phyloP scores from a whole-genome alignment of 179 eudicot genomes.

The Actinidia polygama region DNA sequence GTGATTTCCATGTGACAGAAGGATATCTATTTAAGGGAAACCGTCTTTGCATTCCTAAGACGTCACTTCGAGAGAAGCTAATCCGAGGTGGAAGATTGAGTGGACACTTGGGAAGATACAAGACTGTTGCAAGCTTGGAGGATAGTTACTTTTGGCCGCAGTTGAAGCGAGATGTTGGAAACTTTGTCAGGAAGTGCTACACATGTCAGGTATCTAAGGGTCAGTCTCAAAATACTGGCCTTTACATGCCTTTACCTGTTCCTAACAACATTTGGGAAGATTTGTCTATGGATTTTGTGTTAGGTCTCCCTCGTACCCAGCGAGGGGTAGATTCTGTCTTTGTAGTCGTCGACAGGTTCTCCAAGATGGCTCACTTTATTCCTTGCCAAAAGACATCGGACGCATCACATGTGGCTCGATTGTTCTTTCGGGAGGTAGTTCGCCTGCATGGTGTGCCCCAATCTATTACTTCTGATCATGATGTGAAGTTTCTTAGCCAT shows the following conservation, averaged over 20 bases:
- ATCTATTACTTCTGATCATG: no score
- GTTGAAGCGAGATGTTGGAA: not conserved
- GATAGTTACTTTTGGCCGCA: not conserved
- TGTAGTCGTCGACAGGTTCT: not conserved
- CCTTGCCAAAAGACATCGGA: not conserved
- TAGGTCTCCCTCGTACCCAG: not conserved
- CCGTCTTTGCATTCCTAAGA: not conserved
- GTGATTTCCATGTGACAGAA: not conserved
- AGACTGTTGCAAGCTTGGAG: not conserved
- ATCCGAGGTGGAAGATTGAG: not conserved
- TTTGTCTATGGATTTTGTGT: constrained; percentile 1
- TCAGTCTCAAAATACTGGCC: not conserved
- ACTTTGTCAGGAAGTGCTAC: not conserved
- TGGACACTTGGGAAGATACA: not conserved
- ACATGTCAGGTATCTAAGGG: not conserved
- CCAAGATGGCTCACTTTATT: not conserved
- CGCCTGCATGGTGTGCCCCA: not conserved
- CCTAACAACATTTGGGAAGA: not conserved
- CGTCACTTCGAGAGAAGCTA: not conserved
- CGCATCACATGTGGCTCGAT: not conserved
- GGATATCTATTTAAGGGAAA: not conserved
- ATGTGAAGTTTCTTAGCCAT: no score
- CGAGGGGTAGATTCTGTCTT: not conserved
- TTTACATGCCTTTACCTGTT: not conserved
- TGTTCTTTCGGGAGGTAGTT: not conserved